Conservation (phyloP, 805 yeast species). For the Candida sithepensis region DNA sequence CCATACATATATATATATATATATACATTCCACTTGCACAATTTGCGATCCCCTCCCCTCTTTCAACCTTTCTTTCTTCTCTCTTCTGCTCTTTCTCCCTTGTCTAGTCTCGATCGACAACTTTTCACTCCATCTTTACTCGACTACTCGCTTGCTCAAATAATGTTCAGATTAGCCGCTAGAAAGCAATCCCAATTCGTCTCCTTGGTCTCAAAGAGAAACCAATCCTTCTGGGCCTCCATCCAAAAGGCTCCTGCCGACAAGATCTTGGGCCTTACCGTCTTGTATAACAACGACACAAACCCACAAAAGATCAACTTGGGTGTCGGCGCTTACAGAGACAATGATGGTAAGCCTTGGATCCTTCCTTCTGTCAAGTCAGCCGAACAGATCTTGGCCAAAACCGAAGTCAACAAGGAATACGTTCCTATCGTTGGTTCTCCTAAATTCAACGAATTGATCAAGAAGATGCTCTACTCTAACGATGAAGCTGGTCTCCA, state of each 20-base stretch:
- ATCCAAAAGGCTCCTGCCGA: conserved; percentile 68
- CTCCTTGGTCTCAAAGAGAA: conserved; percentile 17
- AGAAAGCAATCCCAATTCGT: conserved; percentile 8
- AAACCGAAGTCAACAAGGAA: conserved; percentile 66
- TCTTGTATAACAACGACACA: conserved; percentile 64
- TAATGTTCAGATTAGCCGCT: conserved; percentile 20
- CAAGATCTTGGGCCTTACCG: conserved; percentile 78
- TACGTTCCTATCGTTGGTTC: conserved; percentile 85
- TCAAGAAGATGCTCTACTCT: conserved; percentile 69
- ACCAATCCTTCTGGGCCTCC: conserved; percentile 28
- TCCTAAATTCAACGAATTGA: conserved; percentile 59
- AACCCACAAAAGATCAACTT: conserved; percentile 54
- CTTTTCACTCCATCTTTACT: too few species aligned
- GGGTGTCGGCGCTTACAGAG: conserved; percentile 94
- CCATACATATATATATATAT: too few species aligned
- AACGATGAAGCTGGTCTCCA: conserved; percentile 55
- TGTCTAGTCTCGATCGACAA: neutral
- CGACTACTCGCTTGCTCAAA: neutral
- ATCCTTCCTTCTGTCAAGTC: conserved; percentile 71
- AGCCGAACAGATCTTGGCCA: conserved; percentile 52
- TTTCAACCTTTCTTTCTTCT: neutral
- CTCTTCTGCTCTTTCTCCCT: neutral
- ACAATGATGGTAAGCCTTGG: conserved; percentile 82
- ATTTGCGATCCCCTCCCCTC: neutral
- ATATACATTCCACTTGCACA: too few species aligned